These are phyloP conservation scores for Passalora sequoiae DNA, from an alignment of 2,329 filamentous ascomycete genomes.

Conservation along the genomic window DNA sequence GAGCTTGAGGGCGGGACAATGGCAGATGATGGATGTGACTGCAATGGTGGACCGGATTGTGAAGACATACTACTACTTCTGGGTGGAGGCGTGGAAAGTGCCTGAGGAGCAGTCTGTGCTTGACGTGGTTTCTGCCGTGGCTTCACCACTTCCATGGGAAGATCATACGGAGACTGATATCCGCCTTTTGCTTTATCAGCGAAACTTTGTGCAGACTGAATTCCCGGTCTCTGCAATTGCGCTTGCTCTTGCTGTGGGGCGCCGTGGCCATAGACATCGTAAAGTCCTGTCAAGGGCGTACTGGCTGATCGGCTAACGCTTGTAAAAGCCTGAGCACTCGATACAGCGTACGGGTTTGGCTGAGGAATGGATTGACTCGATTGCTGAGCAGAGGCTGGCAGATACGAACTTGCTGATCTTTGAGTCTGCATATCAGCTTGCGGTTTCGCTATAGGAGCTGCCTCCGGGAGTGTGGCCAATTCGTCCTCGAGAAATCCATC, in stretches of 20 bases:
- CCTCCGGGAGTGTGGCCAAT: slow-evolving; percentile 9
- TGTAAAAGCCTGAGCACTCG: slow-evolving; percentile 19
- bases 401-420: slow-evolving; percentile 15
- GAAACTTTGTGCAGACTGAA: slow-evolving; percentile 64
- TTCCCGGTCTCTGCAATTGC: slow-evolving; percentile 46
- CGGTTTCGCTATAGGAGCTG: slow-evolving; percentile 7
- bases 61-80: slow-evolving; percentile 54
- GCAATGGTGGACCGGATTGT: slow-evolving; percentile 8
- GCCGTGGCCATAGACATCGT: slow-evolving; percentile 29
- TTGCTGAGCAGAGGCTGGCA: slow-evolving; percentile 11
- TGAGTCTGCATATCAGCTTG: slow-evolving; percentile 10
- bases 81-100: slow-evolving; percentile 46
- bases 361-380: slow-evolving; percentile 9
- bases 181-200: slow-evolving; percentile 84
- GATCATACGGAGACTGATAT: slow-evolving; percentile 89
- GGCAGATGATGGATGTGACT: slow-evolving; percentile 9
- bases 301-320: slow-evolving; percentile 28
- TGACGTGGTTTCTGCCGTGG: slow-evolving; percentile 51
- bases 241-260: slow-evolving; percentile 12
- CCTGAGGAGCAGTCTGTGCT: slow-evolving; percentile 22
- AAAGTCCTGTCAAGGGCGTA: slow-evolving; percentile 32
- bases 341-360: slow-evolving; percentile 20
- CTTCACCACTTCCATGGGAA: slow-evolving; percentile 81
- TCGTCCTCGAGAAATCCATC: slow-evolving; percentile 76
- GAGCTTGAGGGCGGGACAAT: slow-evolving; percentile 41